These are phyloP conservation scores for Teunomyces atbi DNA, from an alignment of 805 yeast genomes.

Conservation along the genomic window DNA sequence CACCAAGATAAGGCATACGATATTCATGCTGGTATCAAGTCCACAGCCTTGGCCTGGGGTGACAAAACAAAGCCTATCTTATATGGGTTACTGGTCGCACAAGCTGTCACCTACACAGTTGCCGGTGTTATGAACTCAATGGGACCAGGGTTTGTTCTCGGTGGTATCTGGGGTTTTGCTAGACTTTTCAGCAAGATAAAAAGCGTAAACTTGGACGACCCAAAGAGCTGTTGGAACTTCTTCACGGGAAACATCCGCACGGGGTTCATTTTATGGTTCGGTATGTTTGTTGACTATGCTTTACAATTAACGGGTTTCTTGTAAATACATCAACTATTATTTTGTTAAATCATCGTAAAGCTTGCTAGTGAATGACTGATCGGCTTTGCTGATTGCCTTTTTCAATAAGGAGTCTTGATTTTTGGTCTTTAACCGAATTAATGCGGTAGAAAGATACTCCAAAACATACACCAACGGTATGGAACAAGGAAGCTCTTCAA, in stretches of 20 bases:
- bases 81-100: constrained; percentile 62
- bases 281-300: constrained; percentile 65
- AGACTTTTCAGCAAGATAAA: constrained; percentile 68
- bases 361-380: constrained; percentile 19
- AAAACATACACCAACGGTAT: constrained; percentile 29
- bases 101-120: constrained; percentile 57
- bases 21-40: constrained; percentile 84
- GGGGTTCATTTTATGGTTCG: constrained; percentile 65
- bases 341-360: constrained; percentile 20
- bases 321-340: constrained; percentile 14
- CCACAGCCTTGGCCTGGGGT: constrained; percentile 96
- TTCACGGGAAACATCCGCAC: constrained; percentile 77
- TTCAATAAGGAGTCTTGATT: constrained; percentile 17
- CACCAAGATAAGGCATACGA: constrained; percentile 95
- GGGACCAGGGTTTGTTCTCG: constrained; percentile 82
- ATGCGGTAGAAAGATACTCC: constrained; percentile 21
- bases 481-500: constrained; percentile 28
- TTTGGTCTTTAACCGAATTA: constrained; percentile 19
- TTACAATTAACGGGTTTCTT: constrained; percentile 47
- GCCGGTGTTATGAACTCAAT: constrained; percentile 76
- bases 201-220: constrained; percentile 75
- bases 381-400: constrained; percentile 31
- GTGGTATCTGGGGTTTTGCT: constrained; percentile 65
- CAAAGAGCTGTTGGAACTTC: constrained; percentile 77
- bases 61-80: constrained; percentile 68